These are phyloP conservation scores for Marasmius tenuissimus DNA, from an alignment of 1,284 basidiomycete species.

Conservation along the genomic window DNA sequence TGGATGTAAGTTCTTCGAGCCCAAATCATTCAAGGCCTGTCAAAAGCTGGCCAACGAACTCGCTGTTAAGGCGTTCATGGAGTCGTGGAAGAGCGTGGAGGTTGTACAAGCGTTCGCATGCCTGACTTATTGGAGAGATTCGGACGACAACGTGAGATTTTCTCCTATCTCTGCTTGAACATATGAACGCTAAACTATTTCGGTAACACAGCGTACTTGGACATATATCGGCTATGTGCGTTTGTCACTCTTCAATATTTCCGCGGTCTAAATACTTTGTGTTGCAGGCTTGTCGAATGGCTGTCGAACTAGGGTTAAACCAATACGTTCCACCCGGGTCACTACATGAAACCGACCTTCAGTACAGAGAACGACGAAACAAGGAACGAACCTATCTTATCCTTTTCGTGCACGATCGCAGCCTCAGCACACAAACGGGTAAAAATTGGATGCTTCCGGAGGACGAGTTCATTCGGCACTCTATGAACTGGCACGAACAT, in stretches of 20 bases:
- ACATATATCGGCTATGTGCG: constrained; percentile 80
- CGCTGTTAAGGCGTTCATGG: constrained; percentile 73
- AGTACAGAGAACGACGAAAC: constrained; percentile 73
- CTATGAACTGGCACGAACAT: constrained; percentile 67
- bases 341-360: constrained; percentile 58
- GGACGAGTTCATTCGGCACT: constrained; percentile 70
- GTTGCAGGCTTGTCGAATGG: constrained; percentile 78
- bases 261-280: constrained; percentile 16
- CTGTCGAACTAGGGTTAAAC: constrained; percentile 77
- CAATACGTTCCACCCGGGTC: constrained; percentile 57
- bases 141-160: constrained; percentile 67
- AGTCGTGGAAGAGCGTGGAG: constrained; percentile 76
- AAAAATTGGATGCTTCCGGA: constrained; percentile 84
- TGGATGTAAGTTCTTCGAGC: constrained; percentile 82
- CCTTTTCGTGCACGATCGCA: constrained; percentile 80
- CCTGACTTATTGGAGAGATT: constrained; percentile 85
- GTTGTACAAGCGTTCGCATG: constrained; percentile 83
- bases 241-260: constrained; percentile 16
- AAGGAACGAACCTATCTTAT: constrained; percentile 82
- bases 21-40: constrained; percentile 64
- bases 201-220: constrained; percentile 64
- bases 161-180: constrained; percentile 7
- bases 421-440: constrained; percentile 80
- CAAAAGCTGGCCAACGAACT: constrained; percentile 70
- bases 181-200: constrained; percentile 19